Base-by-base conservation (phyloP, 2,329 filamentous ascomycete species). In the Colletotrichum navitas region DNA sequence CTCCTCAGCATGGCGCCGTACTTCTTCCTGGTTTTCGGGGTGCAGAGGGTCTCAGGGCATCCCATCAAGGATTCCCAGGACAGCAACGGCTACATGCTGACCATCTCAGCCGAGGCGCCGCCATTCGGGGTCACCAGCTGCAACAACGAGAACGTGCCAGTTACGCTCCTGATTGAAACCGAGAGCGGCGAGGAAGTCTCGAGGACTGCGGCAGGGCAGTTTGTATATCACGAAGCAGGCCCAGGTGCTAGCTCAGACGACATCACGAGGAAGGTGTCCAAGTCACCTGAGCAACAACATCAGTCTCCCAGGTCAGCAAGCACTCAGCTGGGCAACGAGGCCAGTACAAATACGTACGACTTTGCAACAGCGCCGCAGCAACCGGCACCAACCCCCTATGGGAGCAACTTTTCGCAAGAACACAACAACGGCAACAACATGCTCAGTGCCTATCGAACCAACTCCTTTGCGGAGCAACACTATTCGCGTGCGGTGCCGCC, bases 11-110 rank as follows among this genome's bases (percentile, higher is more conserved):
- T 91, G 80, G 87, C 85, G 41, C 84, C 87, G 2, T 85, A 85
- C 62, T 90, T 93, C 77, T 91, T 84, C 74, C 81, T 97, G 66
- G 88, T 91, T 58, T 97, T 97, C 81, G 94, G 94, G n/a, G 86
- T 88, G n/a, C 89, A 92, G 76, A 91, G 91, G 80, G 77, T 80
- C n/a, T 85, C 89, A 66, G 91, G 91, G 69, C 87, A 91, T 67
- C 85, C 94, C 32, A 86, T 89, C 56, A 91, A 91, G 78, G 83
- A 83, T 79, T 86, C 81, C 75, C 89, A 85, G 82, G 88, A 90
- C 73, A 82, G 80, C 65, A 83, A 88, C 75, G 88, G 89, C 26
- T 93, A 89, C 79, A 88, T 91, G 73, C 97, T 96, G 81, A 87
- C 88, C 39, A 86, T 97, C 76, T 89, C 88, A 56, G 89, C 90